Percentiles rank a stretch among this genome's conserved stretches.
Evolutionary conservation across 306 rosid species (phyloP).

Genomic region (Amphicarpaea edgeworthii): DNA sequence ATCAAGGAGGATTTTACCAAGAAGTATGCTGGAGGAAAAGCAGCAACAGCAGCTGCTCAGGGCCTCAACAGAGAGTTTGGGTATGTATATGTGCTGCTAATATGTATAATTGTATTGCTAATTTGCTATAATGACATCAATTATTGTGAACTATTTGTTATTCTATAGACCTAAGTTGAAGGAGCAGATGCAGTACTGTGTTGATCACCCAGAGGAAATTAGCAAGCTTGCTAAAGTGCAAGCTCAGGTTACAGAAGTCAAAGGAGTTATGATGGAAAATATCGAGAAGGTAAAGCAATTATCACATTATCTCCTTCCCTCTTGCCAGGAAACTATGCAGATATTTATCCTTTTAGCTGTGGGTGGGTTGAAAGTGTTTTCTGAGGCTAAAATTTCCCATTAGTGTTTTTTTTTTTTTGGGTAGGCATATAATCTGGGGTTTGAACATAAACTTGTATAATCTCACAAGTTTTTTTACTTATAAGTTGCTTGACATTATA

Average conservation of each 20-base stretch:
- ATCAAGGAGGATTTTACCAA: constrained; percentile 83
- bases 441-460: constrained; percentile 17
- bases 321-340: constrained; percentile 8
- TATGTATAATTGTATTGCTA: constrained; percentile 11
- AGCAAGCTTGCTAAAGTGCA: constrained; percentile 87
- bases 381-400: background rate
- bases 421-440: background rate
- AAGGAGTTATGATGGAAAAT: constrained; percentile 97
- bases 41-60: constrained; percentile 77
- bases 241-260: constrained; percentile 94
- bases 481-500: constrained; percentile 26
- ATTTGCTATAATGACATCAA: constrained; percentile 25
- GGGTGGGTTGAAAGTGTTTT: constrained; percentile 2
- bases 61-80: constrained; percentile 87
- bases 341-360: constrained; percentile 19
- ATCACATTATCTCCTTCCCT: background rate
- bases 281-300: constrained; percentile 74
- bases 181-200: constrained; percentile 94
- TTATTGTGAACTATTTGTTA: constrained; percentile 39
- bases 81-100: constrained; percentile 48
- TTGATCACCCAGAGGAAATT: constrained; percentile 92
- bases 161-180: constrained; percentile 72
- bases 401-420: background rate
- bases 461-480: background rate
- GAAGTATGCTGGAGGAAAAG: constrained; percentile 89